Percentiles rank a stretch among this genome's conserved stretches.
phyloP scores from a whole-genome alignment of 257 asterid species.

The Prunella vulgaris region DNA sequence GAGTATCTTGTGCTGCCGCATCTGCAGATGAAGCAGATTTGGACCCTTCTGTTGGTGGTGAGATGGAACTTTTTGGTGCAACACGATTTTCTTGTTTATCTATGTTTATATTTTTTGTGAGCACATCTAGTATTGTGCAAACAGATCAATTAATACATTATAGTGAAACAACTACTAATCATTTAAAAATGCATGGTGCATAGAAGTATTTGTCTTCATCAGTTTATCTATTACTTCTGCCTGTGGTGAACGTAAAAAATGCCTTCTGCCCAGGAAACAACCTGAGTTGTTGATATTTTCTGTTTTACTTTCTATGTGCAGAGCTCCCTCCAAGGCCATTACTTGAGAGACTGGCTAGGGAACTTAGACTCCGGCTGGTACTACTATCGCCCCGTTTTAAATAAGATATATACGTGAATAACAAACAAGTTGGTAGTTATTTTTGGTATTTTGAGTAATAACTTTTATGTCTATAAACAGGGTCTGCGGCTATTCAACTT shows the following conservation, averaged over 20 bases:
- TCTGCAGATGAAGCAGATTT: conserved; percentile 94
- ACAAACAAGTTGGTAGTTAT: not conserved
- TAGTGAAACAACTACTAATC: no score
- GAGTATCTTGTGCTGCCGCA: conserved; percentile 98
- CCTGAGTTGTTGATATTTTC: not conserved
- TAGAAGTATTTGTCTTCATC: not conserved
- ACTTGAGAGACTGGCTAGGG: conserved; percentile 76
- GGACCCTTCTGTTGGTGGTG: conserved; percentile 87
- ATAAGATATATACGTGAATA: not conserved
- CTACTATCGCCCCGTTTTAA: not conserved
- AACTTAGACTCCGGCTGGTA: conserved; percentile 72
- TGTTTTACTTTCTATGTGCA: conserved; percentile 28
- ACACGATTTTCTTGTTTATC: not conserved
- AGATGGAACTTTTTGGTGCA: conserved; percentile 13
- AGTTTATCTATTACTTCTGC: not conserved
- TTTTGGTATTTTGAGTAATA: not conserved
- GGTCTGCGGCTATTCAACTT: conserved; percentile 81
- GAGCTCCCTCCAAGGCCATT: conserved; percentile 84
- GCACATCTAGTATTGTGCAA: no score
- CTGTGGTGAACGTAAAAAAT: not conserved
- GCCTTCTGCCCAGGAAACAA: not conserved
- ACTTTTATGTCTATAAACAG: conserved; percentile 25
- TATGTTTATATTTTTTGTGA: no score
- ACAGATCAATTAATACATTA: no score
- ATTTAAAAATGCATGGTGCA: not conserved